Percentiles rank a stretch among this genome's conserved stretches.
Conservation (phyloP, 176 grass and related monocot species). For the Miscanthus lutarioriparius region DNA sequence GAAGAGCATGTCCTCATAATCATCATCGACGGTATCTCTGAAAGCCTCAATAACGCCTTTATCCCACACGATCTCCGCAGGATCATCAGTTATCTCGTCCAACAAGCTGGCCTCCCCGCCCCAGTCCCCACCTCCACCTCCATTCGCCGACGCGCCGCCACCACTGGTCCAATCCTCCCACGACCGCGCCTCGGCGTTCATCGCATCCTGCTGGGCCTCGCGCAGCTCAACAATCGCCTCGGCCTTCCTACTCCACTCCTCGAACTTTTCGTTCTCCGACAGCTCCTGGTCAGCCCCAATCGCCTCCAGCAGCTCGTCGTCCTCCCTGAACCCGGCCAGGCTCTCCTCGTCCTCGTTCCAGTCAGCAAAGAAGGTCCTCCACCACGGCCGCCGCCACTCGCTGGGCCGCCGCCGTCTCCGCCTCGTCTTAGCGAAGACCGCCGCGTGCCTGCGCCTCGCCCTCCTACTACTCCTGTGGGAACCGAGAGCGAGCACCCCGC, state of each 20-base stretch:
- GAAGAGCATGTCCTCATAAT: slow-evolving; percentile 80
- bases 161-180: slow-evolving; percentile 89
- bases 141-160: slow-evolving; percentile 25
- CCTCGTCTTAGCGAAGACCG: slow-evolving; percentile 47
- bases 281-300: slow-evolving; percentile 35
- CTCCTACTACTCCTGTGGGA: slow-evolving; percentile 36
- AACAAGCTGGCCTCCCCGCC: slow-evolving; percentile 24
- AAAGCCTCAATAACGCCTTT: slow-evolving; percentile 57
- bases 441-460: slow-evolving; percentile 7
- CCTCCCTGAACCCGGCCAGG: slow-evolving; percentile 51
- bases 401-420: slow-evolving; percentile 31
- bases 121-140: slow-evolving; percentile 41
- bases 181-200: slow-evolving; percentile 53
- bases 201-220: slow-evolving; percentile 66
- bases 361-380: slow-evolving; percentile 63
- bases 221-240: slow-evolving; percentile 86
- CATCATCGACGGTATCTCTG: slow-evolving; percentile 49
- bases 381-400: slow-evolving; percentile 64
- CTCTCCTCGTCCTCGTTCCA: slow-evolving; percentile 60
- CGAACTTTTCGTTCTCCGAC: slow-evolving; percentile 74
- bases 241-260: slow-evolving; percentile 77
- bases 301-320: slow-evolving; percentile 48
- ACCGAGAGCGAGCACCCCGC: slow-evolving; percentile 41
- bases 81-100: slow-evolving; percentile 58
- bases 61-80: slow-evolving; percentile 63